These are phyloP conservation scores for Geotrichum cucujoidarum DNA, from an alignment of 1,139 yeast species.

Conservation along the genomic window DNA sequence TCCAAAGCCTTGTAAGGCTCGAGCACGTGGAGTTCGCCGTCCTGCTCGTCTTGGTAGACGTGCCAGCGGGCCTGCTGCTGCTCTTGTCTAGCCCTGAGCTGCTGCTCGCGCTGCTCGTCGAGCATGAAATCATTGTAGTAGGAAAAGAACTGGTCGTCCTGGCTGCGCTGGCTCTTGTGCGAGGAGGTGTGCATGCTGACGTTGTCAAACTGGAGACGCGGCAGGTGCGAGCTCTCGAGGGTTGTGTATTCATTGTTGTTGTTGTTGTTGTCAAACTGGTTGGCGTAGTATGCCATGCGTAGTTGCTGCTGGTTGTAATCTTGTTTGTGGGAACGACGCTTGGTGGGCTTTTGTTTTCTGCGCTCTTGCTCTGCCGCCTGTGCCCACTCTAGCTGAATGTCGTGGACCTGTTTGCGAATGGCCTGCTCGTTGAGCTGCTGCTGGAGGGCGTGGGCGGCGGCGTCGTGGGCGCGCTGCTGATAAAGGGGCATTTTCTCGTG, in stretches of 20 bases:
- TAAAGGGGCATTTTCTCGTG: slow-evolving; percentile 8
- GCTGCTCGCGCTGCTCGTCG: slow-evolving; percentile 3
- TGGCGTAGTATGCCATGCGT: not conserved
- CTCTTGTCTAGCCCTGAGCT: slow-evolving; percentile 7
- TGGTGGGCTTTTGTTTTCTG: not conserved
- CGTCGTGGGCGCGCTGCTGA: slow-evolving; percentile 11
- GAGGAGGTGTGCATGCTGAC: not conserved
- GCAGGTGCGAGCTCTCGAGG: not conserved
- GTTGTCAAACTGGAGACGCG: not conserved
- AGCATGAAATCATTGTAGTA: slow-evolving; percentile 10
- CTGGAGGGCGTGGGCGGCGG: slow-evolving; percentile 4
- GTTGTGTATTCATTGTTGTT: slow-evolving; percentile 4
- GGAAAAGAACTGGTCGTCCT: slow-evolving; percentile 9
- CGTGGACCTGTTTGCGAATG: slow-evolving; percentile 8
- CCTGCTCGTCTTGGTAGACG: slow-evolving; percentile 5
- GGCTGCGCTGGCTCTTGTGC: not conserved
- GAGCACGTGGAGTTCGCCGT: slow-evolving; percentile 4
- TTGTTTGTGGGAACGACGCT: not conserved
- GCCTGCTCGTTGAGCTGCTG: slow-evolving; percentile 11
- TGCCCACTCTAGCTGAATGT: slow-evolving; percentile 9
- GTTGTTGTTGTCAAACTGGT: not conserved
- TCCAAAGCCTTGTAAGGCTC: slow-evolving; percentile 6
- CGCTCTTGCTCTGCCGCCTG: slow-evolving; percentile 5
- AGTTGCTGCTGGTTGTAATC: not conserved
- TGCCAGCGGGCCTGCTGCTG: slow-evolving; percentile 6